Base-by-base conservation (phyloP, 139 green algal genomes). In the Chlorella vulgaris region DNA sequence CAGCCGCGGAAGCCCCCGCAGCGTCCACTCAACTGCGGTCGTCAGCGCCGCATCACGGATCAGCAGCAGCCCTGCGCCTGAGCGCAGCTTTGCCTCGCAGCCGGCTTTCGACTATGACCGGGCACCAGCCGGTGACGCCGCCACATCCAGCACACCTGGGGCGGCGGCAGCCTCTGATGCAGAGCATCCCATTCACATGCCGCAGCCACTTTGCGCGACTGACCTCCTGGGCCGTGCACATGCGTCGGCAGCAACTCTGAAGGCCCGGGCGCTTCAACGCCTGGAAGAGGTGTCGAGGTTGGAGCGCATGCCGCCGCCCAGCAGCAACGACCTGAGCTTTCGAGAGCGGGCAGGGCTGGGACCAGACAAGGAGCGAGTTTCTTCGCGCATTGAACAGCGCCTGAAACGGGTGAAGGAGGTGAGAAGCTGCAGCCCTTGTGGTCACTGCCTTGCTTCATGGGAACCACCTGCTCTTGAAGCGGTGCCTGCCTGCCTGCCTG, bases 81-180 rank as follows among this genome's bases (percentile, higher is more conserved):
- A 65, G 22, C 55, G 55, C 55, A 29, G 55, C 55, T 65, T 65
- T 29, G 55, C 55, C 55, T 65, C 55, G 55, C 55, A 65, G 55
- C 55, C 55, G 5, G 55, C 55, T 8, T 28, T 8, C 15, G 55
- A 15, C 8, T 65, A 65, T 21, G 55, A 65, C 18, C 55, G 5
- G 22, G 22, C 22, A 21, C 55, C 21, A 8, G 55, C n/a, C 5
- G 55, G 5, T 8, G 55, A 21, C 18, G 55, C 5, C 55, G 22
- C 18, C 55, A 65, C 18, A 15, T 28, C 5, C 55, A 21, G 18
- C 55, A n/a, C 55, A 31, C 18, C 55, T 5, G 55, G 18, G 18
- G 55, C 55, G 5, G 55, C 55, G 18, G 55, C 55, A 15, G 55
- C 55, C 21, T 15, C 13, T n/a, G n/a, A n/a, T n/a, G n/a, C n/a